Evolutionary conservation across 1,284 basidiomycete genomes (phyloP).

Genomic region (Hemileia vastatrix): DNA sequence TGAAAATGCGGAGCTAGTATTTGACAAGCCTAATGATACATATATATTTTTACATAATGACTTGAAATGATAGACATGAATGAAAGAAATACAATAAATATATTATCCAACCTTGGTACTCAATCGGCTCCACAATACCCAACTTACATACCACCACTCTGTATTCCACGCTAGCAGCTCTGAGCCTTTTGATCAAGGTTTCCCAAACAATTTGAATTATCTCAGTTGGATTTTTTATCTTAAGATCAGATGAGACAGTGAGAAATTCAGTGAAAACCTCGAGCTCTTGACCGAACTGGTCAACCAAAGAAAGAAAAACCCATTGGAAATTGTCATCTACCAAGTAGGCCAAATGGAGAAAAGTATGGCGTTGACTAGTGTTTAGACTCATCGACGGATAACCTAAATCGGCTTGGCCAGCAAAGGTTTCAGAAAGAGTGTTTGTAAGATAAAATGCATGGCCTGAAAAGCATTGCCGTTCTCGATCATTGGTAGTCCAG

Average conservation of each 20-base stretch:
- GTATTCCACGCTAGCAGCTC: constrained; percentile 10
- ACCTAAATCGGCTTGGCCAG: constrained; percentile 15
- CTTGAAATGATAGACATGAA: not conserved
- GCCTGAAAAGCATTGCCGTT: constrained; percentile 1
- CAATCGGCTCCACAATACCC: not conserved
- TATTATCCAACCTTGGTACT: constrained; percentile 8
- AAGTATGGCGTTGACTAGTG: constrained; percentile 7
- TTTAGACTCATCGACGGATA: constrained; percentile 5
- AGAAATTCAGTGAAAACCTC: constrained; percentile 7
- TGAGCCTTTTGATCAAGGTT: not conserved
- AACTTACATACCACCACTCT: constrained; percentile 18
- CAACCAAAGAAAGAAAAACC: constrained; percentile 4
- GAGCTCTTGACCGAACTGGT: constrained; percentile 14
- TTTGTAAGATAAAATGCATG: constrained; percentile 10
- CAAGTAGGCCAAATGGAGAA: constrained; percentile 7
- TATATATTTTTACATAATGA: too few relatives aligned
- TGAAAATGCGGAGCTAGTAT: too few relatives aligned
- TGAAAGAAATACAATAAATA: not conserved
- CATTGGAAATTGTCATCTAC: not conserved
- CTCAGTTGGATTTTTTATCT: not conserved
- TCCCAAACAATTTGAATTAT: constrained; percentile 4
- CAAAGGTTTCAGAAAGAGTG: constrained; percentile 9
- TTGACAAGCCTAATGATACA: too few relatives aligned
- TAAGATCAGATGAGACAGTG: not conserved
- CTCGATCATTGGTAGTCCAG: too few relatives aligned